Evolutionary conservation across 805 yeast genomes (phyloP).

Genomic region (Candida chauliodis): DNA sequence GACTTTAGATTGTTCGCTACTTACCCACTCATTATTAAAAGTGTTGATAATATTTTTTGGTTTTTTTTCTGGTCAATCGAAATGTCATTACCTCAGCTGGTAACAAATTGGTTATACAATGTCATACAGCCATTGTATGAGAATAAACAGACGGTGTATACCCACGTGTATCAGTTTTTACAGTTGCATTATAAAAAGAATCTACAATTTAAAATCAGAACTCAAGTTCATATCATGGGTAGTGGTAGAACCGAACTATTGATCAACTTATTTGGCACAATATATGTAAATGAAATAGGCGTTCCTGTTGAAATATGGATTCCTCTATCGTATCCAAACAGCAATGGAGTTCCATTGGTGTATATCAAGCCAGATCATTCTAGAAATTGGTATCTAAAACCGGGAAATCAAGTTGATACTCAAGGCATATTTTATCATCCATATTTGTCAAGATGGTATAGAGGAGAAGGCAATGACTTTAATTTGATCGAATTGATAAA

Average conservation of each 20-base stretch:
- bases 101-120: constrained; percentile 38
- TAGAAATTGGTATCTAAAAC: constrained; percentile 40
- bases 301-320: constrained; percentile 72
- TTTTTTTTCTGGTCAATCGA: neutral
- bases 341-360: constrained; percentile 54
- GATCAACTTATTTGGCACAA: constrained; percentile 60
- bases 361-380: constrained; percentile 55
- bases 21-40: constrained; percentile 18
- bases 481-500: constrained; percentile 30
- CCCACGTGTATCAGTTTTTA: constrained; percentile 58
- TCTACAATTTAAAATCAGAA: constrained; percentile 57
- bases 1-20: constrained; percentile 5
- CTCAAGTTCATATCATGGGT: constrained; percentile 50
- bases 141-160: constrained; percentile 56
- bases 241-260: constrained; percentile 58
- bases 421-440: constrained; percentile 75
- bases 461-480: constrained; percentile 14
- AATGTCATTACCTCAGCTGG: constrained; percentile 22
- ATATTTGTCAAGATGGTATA: constrained; percentile 55
- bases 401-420: constrained; percentile 64
- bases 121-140: constrained; percentile 51
- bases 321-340: constrained; percentile 63
- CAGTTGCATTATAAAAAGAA: constrained; percentile 37
- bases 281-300: constrained; percentile 28
- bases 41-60: neutral